phyloP scores from a whole-genome alignment of 805 yeast genomes.

The Candida stauntonica region DNA sequence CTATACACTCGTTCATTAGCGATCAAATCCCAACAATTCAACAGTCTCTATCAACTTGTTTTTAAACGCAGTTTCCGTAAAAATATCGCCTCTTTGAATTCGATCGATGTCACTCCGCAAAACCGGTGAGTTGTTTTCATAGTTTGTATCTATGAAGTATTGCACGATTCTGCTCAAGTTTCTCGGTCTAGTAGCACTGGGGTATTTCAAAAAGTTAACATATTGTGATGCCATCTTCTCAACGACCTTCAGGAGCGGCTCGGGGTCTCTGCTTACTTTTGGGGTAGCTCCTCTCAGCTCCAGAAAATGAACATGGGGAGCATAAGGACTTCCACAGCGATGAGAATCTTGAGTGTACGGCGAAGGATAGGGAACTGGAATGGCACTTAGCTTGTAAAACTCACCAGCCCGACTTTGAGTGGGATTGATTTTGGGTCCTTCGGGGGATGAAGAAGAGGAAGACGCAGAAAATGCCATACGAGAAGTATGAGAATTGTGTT shows the following conservation, averaged over 20 bases:
- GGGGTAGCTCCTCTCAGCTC: too few relatives aligned
- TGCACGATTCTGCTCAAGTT: constrained; percentile 30
- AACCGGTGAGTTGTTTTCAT: constrained; percentile 29
- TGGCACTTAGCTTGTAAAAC: too few relatives aligned
- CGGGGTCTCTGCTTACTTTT: too few relatives aligned
- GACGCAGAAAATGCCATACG: too few relatives aligned
- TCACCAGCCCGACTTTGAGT: too few relatives aligned
- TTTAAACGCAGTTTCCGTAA: constrained; percentile 11
- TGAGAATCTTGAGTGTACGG: too few relatives aligned
- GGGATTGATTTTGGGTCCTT: not conserved
- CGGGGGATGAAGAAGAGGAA: not conserved
- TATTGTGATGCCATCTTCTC: constrained; percentile 29
- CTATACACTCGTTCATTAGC: constrained; percentile 10
- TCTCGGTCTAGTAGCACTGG: constrained; percentile 31
- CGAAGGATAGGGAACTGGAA: too few relatives aligned
- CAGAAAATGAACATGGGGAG: too few relatives aligned
- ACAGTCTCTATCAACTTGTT: constrained; percentile 17
- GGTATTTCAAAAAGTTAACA: constrained; percentile 31
- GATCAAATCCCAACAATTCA: constrained; percentile 24
- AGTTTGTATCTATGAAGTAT: constrained; percentile 32
- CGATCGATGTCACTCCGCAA: constrained; percentile 12
- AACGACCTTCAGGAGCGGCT: constrained; percentile 16
- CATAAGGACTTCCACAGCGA: too few relatives aligned
- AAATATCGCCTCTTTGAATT: constrained; percentile 16
- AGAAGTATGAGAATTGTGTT: too few relatives aligned